Base-by-base conservation (phyloP, 768 basidiomycete genomes). In the Kwoniella dendrophila region DNA sequence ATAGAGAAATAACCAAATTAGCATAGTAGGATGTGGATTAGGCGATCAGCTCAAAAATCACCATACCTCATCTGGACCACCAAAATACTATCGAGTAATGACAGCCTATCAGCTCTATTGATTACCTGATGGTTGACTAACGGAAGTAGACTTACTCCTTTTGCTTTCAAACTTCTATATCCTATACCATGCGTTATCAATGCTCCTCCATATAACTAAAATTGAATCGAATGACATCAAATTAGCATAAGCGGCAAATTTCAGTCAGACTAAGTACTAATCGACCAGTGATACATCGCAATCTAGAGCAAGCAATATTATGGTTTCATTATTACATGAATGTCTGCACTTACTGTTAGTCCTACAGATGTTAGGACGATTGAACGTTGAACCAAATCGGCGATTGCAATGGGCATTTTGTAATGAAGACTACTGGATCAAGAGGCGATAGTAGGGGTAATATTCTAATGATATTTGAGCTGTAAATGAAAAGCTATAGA, bases 341-440 rank as follows among this genome's bases (percentile, higher is more conserved):
- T 22, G 43, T 22, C 10, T 11, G 10, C 16, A 64, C 63, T 56
- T 18, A 65, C 63, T 26, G 57, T 59, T 20, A 59, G 24, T 34
- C 57, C 63, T 16, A 65, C 63, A 14, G 63, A 65, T 3, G 63
- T 65, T n/a, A 65, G 38, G 53, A 65, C 63, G 29, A 59, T 54
- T 12, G 38, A 20, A 18, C 63, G 22, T 60, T 65, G 63, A 8
- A 65, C 34, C 4, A 65, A 24, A 49, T 65, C 63, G 26, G 63
- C 51, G 5, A 65, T 20, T 24, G 63, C 59, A 20, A 43, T 43
- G 18, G 57, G 56, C 43, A 57, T 50, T 26, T 43, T 65, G 43
- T n/a, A n/a, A n/a, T n/a, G n/a, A n/a, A n/a, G n/a, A n/a, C n/a
- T n/a, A 3, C 34, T 7, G n/a, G 11, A 40, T 40, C 38, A 20